phyloP scores from a whole-genome alignment of 2,329 filamentous ascomycete genomes.

The Sporothrix schenckii region DNA sequence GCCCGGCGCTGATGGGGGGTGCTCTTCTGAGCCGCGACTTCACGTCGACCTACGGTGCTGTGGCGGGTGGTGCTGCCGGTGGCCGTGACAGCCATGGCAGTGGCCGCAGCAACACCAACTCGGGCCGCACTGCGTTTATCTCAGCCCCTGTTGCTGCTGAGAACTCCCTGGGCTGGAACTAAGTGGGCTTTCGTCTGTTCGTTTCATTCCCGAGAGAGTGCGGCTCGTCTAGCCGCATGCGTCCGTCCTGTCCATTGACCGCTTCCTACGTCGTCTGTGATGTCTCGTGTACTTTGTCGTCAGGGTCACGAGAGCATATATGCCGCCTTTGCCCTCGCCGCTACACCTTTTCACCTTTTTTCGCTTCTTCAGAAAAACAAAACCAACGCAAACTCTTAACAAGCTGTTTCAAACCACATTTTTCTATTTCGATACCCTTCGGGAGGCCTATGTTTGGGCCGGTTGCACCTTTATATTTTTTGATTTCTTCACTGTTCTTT shows the following conservation, averaged over 20 bases:
- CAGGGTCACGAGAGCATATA: slow-evolving; percentile 19
- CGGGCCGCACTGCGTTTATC: slow-evolving; percentile 67
- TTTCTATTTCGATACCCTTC: slow-evolving; percentile 53
- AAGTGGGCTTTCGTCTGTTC: slow-evolving; percentile 42
- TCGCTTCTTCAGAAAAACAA: slow-evolving; percentile 33
- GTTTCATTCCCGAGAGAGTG: slow-evolving; percentile 12
- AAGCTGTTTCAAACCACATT: slow-evolving; percentile 29
- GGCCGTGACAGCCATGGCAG: slow-evolving; percentile 63
- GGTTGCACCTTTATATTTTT: slow-evolving; percentile 35
- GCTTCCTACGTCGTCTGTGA: not conserved
- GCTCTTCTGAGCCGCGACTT: slow-evolving; percentile 62
- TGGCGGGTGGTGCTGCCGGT: slow-evolving; percentile 49
- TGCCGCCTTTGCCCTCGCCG: slow-evolving; percentile 40
- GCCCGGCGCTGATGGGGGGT: slow-evolving; percentile 70
- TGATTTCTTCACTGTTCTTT: slow-evolving; percentile 29
- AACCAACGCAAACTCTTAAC: slow-evolving; percentile 22
- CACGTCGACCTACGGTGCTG: slow-evolving; percentile 56
- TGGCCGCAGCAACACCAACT: slow-evolving; percentile 55
- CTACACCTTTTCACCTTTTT: slow-evolving; percentile 39
- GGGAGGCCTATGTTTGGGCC: slow-evolving; percentile 43
- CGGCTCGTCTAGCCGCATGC: not conserved
- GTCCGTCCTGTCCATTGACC: not conserved
- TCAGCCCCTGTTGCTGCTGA: slow-evolving; percentile 89
- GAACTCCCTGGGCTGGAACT: slow-evolving; percentile 97
- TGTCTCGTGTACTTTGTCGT: not conserved